These are phyloP conservation scores for Pyrrhoderma lamaoense DNA, from an alignment of 1,284 basidiomycete genomes.

Conservation along the genomic window DNA sequence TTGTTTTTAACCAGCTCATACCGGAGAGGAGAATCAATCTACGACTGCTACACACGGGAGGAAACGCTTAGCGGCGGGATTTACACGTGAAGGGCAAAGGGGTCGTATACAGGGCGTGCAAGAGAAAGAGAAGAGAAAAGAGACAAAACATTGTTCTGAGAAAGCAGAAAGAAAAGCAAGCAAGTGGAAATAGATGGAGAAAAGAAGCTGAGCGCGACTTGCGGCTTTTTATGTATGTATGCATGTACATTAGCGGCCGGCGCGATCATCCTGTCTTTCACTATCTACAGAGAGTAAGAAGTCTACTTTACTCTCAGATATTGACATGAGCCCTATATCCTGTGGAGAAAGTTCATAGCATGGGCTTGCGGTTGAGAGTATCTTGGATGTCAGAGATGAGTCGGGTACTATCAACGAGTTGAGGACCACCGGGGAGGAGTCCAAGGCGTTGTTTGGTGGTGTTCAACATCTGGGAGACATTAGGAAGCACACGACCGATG, in stretches of 20 bases:
- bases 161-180: too few relatives aligned
- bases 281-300: slow-evolving; percentile 1
- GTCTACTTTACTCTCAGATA: background rate
- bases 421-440: slow-evolving; percentile 64
- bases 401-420: slow-evolving; percentile 56
- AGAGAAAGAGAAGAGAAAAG: too few relatives aligned
- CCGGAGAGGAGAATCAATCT: slow-evolving; percentile 16
- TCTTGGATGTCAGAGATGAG: slow-evolving; percentile 69
- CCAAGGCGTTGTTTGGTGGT: slow-evolving; percentile 69
- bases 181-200: too few relatives aligned
- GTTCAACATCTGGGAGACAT: slow-evolving; percentile 64
- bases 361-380: slow-evolving; percentile 55
- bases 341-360: slow-evolving; percentile 17
- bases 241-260: background rate
- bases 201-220: background rate
- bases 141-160: too few relatives aligned
- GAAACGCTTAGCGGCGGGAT: background rate
- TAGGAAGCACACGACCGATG: slow-evolving; percentile 69
- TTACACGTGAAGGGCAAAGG: background rate
- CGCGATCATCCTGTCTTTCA: background rate
- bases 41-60: slow-evolving; percentile 3
- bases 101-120: background rate
- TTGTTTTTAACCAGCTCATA: slow-evolving; percentile 15
- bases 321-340: slow-evolving; percentile 3
- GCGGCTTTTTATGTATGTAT: background rate